Evolutionary conservation across 345 rosid genomes (phyloP).

Genomic region (Firmiana major): DNA sequence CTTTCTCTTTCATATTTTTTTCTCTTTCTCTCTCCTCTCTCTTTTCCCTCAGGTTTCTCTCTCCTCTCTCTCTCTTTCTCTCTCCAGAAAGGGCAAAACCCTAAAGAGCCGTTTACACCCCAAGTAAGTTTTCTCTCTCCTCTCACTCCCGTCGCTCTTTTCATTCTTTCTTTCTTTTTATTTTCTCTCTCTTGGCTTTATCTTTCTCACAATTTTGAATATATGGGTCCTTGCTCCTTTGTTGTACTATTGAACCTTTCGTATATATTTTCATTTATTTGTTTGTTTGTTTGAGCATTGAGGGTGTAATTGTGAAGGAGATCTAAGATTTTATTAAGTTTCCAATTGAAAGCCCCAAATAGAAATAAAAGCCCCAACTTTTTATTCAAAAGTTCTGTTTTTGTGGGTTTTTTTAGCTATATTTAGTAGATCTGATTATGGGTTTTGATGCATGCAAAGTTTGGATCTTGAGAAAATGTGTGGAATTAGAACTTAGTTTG

Average conservation of each 20-base stretch:
- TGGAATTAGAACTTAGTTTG: constrained; percentile 11
- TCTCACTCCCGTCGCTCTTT: constrained; percentile 36
- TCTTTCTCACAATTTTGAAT: constrained; percentile 50
- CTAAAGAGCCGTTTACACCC: constrained; percentile 77
- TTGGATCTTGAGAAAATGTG: constrained; percentile 18
- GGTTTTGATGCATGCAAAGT: constrained; percentile 15
- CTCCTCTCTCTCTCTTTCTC: constrained; percentile 34
- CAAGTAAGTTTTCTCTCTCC: constrained; percentile 95
- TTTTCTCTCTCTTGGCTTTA: constrained; percentile 35
- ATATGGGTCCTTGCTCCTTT: constrained; percentile 38
- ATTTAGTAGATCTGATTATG: constrained; percentile 31
- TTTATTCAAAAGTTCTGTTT: not conserved
- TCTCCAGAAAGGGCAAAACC: constrained; percentile 84
- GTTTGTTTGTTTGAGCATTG: not conserved
- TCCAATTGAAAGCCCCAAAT: not conserved
- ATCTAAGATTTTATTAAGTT: constrained; percentile 19
- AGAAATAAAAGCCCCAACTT: not conserved
- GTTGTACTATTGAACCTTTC: constrained; percentile 35
- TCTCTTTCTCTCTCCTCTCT: constrained; percentile 39
- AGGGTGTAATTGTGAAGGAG: constrained; percentile 16
- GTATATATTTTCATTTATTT: not conserved
- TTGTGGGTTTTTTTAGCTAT: not conserved
- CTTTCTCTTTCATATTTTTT: constrained; percentile 32
- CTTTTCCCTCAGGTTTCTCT: constrained; percentile 53
- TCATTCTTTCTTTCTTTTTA: constrained; percentile 28